Percentiles rank a stretch among this genome's conserved stretches.
phyloP scores from a whole-genome alignment of 2,329 filamentous ascomycete species.

The Fusarium succisae region DNA sequence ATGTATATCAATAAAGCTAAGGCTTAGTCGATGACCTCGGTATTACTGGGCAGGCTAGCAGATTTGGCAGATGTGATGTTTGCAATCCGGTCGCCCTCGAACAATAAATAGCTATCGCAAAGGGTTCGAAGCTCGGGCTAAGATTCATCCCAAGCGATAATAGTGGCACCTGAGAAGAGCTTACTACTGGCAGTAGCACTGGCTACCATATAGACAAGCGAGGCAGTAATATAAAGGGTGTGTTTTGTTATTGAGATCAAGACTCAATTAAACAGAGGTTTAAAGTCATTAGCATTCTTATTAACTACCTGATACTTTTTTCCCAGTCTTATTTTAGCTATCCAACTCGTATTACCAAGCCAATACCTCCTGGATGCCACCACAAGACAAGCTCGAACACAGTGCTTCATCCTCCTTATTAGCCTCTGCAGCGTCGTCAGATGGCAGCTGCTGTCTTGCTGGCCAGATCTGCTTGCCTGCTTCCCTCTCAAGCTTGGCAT shows the following conservation, averaged over 20 bases:
- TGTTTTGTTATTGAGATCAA: not conserved
- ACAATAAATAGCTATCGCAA: conserved; percentile 1
- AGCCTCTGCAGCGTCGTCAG: not conserved
- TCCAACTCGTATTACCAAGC: not conserved
- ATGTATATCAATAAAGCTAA: conserved; percentile 67
- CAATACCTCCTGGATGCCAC: conserved; percentile 15
- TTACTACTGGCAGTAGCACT: not conserved
- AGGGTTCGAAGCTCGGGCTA: not conserved
- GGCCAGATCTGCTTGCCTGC: conserved; percentile 21
- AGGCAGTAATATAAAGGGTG: not conserved
- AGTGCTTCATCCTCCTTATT: conserved; percentile 23
- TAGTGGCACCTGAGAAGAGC: conserved; percentile 21
- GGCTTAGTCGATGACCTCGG: conserved; percentile 60
- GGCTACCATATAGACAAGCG: not conserved
- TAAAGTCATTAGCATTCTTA: not conserved
- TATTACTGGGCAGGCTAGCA: conserved; percentile 16
- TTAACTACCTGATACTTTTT: not conserved
- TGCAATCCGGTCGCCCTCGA: conserved; percentile 9
- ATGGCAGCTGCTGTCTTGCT: conserved; percentile 12
- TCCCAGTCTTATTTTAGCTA: not conserved
- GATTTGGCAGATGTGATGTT: not conserved
- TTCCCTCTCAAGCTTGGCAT: conserved; percentile 15
- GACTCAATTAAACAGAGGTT: not conserved
- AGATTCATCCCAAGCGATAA: conserved; percentile 23
- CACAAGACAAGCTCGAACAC: conserved; percentile 15